Evolutionary conservation across 2,329 filamentous ascomycete species (phyloP), one percentile per base, ranked within the genome.

Genomic region (Basipetospora chlamydospora): DNA sequence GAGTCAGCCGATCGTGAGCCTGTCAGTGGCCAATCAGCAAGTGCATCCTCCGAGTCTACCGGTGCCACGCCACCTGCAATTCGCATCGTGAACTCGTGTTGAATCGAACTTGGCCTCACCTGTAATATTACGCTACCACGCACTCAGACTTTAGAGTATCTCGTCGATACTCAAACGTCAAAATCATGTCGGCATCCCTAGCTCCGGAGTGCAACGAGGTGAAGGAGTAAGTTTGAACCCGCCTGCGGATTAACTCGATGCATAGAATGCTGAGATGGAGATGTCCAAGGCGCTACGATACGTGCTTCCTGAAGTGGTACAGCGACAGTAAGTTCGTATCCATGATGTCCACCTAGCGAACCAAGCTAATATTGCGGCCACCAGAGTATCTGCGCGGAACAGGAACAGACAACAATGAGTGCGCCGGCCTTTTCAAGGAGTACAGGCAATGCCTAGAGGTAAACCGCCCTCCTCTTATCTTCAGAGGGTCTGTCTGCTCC

Each of bases 221-320:
- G 46, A 96, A 96, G 63, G 88, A 95, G 88, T 95, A 61, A 50
- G 77, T 55, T 9, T 23, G 13, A 16, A 17, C 22, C 26, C 26
- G 18, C 15, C 9, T 9, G 6, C 4, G 5, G 18, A 26, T 21
- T 23, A 21, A 25, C n/a, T n/a, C 35, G 23, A 6, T 3, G 37
- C 22, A 32, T 35, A 16, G 35, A 29, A 22, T 16, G 25, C 35
- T 48, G 38, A 42, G 42, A 26, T 20, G 15, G 39, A 37, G 29
- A 34, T 28, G 5, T 28, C 28, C 2, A 31, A 95, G 87, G 56
- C 83, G 79, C 49, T 98, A 98, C 55, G 90, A 98, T 57, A 87
- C 80, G 36, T 98, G 90, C 62, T 98, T 98, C 56, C 64, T 98
- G 44, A 96, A 94, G 61, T 98, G 90, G 90, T 98, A 98, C 58